Evolutionary conservation across 2,329 filamentous ascomycete species (phyloP), one percentile per base, ranked within the genome.

Genomic region (Metarhizium humberi): DNA sequence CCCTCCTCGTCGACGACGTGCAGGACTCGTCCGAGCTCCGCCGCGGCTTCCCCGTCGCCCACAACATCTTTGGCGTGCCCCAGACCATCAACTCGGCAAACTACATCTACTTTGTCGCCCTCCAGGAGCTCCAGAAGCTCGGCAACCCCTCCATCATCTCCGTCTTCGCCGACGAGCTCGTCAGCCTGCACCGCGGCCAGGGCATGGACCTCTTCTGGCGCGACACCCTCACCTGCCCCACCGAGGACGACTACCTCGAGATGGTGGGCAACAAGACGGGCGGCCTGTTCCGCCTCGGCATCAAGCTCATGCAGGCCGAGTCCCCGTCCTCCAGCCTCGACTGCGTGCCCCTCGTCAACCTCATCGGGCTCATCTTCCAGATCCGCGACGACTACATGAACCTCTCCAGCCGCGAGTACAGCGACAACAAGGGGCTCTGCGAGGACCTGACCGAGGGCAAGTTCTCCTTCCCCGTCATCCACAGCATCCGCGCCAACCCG

Each of bases 361-460:
- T 90, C 36, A 82, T 95, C 56, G 90, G 90, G 36, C 82, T 94
- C 55, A 84, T 94, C 69, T 95, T 91, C 77, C 90, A 95, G 71
- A 94, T 95, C 72, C 83, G 88, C 63, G 89, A 92, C 75, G 94
- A 99, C 78, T 96, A 96, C 74, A 84, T 91, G 70, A 97, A 97
- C 69, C 83, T 99, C 47, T 81, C 79, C 34, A 82, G 78, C 18
- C 75, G 74, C n/a, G 78, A 85, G 65, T 96, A 96, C 76, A 85
- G 85, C 42, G 78, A 87, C 60, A 92, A 95, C 71, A 97, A 97
- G 75, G 94, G 92, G 51, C 81, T 96, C 62, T 95, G 90, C 71
- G 92, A 97, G 75, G 94, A 97, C 71, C 74, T 97, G 63, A 96
- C 91, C 1, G 94, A 97, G 74, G 92, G 92, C 60, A 97, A 97